These are phyloP conservation scores for Sarocladiaceae sp. DNA, from an alignment of 2,329 filamentous ascomycete species.

Conservation along the genomic window DNA sequence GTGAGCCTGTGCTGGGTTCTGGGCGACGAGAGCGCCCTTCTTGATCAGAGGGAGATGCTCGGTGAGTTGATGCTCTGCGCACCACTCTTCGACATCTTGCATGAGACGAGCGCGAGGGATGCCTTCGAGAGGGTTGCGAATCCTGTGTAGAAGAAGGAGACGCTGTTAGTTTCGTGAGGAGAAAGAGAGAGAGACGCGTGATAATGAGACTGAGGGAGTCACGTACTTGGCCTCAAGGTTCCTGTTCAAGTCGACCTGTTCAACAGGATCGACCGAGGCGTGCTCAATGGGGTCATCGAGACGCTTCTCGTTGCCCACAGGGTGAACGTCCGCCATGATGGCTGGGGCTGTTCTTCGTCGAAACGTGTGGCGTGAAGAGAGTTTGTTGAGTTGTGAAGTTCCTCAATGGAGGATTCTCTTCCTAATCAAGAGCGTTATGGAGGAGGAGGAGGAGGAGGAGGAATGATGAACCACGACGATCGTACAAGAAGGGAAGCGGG, in stretches of 20 bases:
- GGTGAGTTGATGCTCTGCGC: constrained; percentile 49
- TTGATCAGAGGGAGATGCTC: constrained; percentile 48
- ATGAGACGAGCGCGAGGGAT: constrained; percentile 48
- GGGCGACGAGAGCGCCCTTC: constrained; percentile 50
- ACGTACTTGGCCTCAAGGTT: constrained; percentile 36
- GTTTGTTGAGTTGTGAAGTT: not conserved
- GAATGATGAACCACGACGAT: constrained; percentile 4
- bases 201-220: not conserved
- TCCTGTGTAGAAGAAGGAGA: constrained; percentile 21
- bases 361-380: too few species aligned
- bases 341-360: too few species aligned
- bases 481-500: not conserved
- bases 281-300: constrained; percentile 19
- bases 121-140: constrained; percentile 40
- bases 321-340: constrained; percentile 7
- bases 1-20: constrained; percentile 51
- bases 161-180: not conserved
- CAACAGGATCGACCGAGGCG: constrained; percentile 18
- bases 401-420: not conserved
- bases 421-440: not conserved
- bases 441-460: not conserved
- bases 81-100: constrained; percentile 53
- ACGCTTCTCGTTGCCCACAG: constrained; percentile 2
- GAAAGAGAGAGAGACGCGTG: not conserved
- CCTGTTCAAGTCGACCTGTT: constrained; percentile 29